Evolutionary conservation across 2,329 filamentous ascomycete genomes (phyloP), one percentile per base, ranked within the genome.

Genomic region (Setomelanomma holmii): DNA sequence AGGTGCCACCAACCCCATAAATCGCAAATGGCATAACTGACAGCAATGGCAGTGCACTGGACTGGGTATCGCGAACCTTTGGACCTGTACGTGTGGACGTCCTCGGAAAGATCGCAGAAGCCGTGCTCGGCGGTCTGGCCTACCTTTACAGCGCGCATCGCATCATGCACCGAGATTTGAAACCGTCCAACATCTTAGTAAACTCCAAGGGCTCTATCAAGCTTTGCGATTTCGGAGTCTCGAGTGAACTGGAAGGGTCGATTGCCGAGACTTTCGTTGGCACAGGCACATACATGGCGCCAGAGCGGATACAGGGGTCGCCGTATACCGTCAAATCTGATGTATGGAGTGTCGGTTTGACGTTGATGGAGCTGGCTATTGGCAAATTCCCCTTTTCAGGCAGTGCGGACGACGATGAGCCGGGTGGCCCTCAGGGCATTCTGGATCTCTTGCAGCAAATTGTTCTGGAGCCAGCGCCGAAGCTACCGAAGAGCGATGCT

Each of bases 111-210:
- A 98, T 99, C 66, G 93, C 95, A 48, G 95, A 97, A 79, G 93
- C 93, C 4, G 93, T 96, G 4, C 84, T 99, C 4, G 93, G 91
- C 42, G 95, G 95, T 11, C 83, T 99, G 53, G 93, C 92, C 27
- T 99, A 99, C 72, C 88, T 99, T 42, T 99, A 98, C 79, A 88
- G 89, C 63, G 90, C 91, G 64, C 93, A 98, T 73, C 91, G 95
- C 69, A 99, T 99, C 74, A 98, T 99, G 93, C 95, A 99, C 75
- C 87, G 95, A 76, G 95, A 99, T 74, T 96, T 99, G 79, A 99
- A 99, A 72, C 95, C 95, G 1, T 98, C 95, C 39, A 99, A 99
- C 73, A 93, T 99, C 52, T 82, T 99, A 21, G 90, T 98, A 70
- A 98, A 98, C 80, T 97, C 93, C 16, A 86, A 88, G 49, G 95